Base-by-base conservation (phyloP, 805 yeast genomes). In the Spathaspora girioi region DNA sequence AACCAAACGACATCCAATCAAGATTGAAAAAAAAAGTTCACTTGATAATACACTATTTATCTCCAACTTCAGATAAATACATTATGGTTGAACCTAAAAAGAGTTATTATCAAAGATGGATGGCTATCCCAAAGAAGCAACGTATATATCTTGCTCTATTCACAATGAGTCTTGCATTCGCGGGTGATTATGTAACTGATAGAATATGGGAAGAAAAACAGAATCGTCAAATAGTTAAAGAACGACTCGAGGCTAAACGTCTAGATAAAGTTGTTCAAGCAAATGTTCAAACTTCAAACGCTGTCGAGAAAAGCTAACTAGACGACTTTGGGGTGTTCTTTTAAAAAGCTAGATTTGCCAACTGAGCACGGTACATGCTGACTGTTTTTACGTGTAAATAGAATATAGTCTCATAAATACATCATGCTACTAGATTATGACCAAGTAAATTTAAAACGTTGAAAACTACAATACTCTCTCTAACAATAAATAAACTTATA, bases 111-210 rank as follows among this genome's bases (percentile, higher is more conserved):
- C 69, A 68, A 20, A 69, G 55, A 55, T 74, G 78, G 78, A 74
- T 62, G 56, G 66, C 65, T 29, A 65, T 74, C 46, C 78, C 78
- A 1, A 64, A 66, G 31, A 72, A 67, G 57, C 75, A 69, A 19
- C 63, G 77, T 43, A 66, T 70, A 54, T 74, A 71, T 55, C 63
- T 74, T 31, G 77, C 73, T 1, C 70, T 66, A 5, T 71, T 76
- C 26, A 74, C 76, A 2, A 69, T 73, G 53, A 56, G 65, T 4
- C 64, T 69, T 54, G 79, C 79, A 1, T 59, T 69, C 40, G 56
- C 66, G 1, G 76, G 77, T 8, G 78, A 74, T 48, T 74, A 73
- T 54, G 70, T 70, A 18, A 62, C 75, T 20, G 47, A 66, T 12
- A 59, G 60, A 42, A 60, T 72, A 44, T 68, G 70, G 43, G 70